Conservation (phyloP, 441 rosid genomes). For the Dalechampia spathulata region DNA sequence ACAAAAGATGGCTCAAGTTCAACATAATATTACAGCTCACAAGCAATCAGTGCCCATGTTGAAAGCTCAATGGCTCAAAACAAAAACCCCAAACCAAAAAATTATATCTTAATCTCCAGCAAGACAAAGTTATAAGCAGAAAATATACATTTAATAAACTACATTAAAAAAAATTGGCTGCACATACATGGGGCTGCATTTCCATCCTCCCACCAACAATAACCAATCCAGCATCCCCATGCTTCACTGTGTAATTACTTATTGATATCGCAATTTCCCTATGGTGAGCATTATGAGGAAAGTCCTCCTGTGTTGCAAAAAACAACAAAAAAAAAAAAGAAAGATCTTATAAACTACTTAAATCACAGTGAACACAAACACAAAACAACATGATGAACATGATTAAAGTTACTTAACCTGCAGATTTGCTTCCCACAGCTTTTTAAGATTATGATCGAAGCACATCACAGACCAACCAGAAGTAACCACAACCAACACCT, state of each 20-base stretch:
- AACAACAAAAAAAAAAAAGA: slow-evolving; percentile 2
- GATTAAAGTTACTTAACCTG: slow-evolving; percentile 45
- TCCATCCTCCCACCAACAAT: slow-evolving; percentile 99
- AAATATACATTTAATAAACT: background rate
- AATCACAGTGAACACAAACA: background rate
- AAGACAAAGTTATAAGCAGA: background rate
- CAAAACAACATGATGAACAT: background rate
- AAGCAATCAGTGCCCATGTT: background rate
- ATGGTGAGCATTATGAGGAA: slow-evolving; percentile 89
- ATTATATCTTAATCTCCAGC: background rate
- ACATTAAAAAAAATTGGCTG: slow-evolving; percentile 5
- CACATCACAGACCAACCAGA: slow-evolving; percentile 96
- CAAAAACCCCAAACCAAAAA: background rate
- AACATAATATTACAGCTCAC: background rate
- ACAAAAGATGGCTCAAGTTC: background rate
- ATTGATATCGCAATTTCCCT: slow-evolving; percentile 83
- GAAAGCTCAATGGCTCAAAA: background rate
- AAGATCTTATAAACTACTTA: background rate
- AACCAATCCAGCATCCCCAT: slow-evolving; percentile 80
- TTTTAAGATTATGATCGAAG: slow-evolving; percentile 89
- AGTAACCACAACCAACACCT: slow-evolving; percentile 93
- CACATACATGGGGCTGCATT: slow-evolving; percentile 80
- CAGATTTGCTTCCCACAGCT: slow-evolving; percentile 86
- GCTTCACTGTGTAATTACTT: slow-evolving; percentile 88
- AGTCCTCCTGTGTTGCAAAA: slow-evolving; percentile 49